A percentile compares a stretch with the other conserved stretches of the same genome.
Conservation (phyloP, 495 filamentous ascomycete genomes). For the Xylaria grammica region DNA sequence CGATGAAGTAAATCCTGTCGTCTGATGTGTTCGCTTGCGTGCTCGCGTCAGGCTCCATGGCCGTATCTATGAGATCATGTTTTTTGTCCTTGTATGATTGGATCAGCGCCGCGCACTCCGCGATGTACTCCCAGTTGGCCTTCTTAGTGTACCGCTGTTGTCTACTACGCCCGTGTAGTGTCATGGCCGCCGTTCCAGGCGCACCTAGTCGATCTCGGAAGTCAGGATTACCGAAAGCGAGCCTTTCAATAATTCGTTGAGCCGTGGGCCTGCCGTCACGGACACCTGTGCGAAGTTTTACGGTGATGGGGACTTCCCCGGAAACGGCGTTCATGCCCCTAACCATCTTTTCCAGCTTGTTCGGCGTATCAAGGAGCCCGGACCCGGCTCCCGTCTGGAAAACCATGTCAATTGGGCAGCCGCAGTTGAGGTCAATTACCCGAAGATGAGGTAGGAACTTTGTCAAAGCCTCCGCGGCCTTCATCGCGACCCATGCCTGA, state of each 20-base stretch:
- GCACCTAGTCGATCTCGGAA: conserved; percentile 65
- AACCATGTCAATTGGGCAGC: conserved; percentile 94
- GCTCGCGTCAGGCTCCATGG: conserved; percentile 72
- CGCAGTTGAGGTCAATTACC: conserved; percentile 93
- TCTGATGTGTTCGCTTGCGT: conserved; percentile 58
- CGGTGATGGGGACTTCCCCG: conserved; percentile 83
- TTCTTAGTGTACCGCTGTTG: conserved; percentile 90
- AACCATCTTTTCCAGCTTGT: conserved; percentile 88
- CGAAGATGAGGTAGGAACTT: conserved; percentile 78
- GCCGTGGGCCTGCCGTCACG: conserved; percentile 80
- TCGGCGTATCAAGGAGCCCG: conserved; percentile 83
- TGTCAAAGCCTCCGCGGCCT: conserved; percentile 81
- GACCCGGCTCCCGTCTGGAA: conserved; percentile 87
- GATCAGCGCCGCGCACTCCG: conserved; percentile 84
- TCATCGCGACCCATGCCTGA: conserved; percentile 85
- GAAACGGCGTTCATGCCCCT: conserved; percentile 94
- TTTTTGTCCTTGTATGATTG: conserved; percentile 71
- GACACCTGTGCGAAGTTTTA: conserved; percentile 93
- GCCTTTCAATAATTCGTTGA: conserved; percentile 77
- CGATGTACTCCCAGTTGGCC: conserved; percentile 93
- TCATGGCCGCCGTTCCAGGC: conserved; percentile 87
- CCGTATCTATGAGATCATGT: conserved; percentile 72
- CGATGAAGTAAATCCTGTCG: conserved; percentile 81
- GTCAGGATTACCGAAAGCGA: conserved; percentile 77
- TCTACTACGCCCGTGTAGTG: conserved; percentile 88